Conservation (phyloP, 2,329 filamentous ascomycete genomes). For the Epichloe sp. region DNA sequence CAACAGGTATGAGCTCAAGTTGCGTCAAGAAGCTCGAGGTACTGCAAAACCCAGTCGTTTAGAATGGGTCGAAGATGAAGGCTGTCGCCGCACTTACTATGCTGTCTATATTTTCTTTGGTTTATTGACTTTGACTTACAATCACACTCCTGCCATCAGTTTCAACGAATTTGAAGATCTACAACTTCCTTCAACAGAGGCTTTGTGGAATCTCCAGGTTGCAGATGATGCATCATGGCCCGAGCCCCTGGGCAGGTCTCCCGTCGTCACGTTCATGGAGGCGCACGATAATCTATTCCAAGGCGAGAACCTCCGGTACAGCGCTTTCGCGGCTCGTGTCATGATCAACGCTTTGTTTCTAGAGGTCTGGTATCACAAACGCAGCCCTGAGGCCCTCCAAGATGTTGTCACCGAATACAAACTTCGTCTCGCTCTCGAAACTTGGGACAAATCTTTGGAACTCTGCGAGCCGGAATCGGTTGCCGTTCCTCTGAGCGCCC, state of each 20-base stretch:
- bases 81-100: constrained; percentile 91
- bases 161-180: constrained; percentile 97
- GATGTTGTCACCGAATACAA: constrained; percentile 98
- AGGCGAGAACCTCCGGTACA: constrained; percentile 81
- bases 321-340: constrained; percentile 89
- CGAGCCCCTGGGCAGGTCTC: constrained; percentile 58
- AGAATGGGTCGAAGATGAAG: constrained; percentile 95
- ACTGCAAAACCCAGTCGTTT: constrained; percentile 61
- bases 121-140: constrained; percentile 86
- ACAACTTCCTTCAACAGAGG: constrained; percentile 84
- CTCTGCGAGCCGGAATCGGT: constrained; percentile 86
- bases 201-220: constrained; percentile 78
- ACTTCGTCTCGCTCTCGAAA: constrained; percentile 85
- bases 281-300: constrained; percentile 94
- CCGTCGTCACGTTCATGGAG: constrained; percentile 76
- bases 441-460: constrained; percentile 96
- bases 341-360: constrained; percentile 99
- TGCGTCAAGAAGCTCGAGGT: constrained; percentile 78
- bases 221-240: constrained; percentile 73
- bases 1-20: constrained; percentile 90
- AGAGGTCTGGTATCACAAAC: constrained; percentile 98
- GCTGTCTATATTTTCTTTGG: constrained; percentile 99
- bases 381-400: constrained; percentile 91
- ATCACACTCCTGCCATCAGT: constrained; percentile 93
- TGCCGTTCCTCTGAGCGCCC: constrained; percentile 78